Evolutionary conservation across 2,329 filamentous ascomycete species (phyloP).

Genomic region (Chrysosporium keratinophilum): DNA sequence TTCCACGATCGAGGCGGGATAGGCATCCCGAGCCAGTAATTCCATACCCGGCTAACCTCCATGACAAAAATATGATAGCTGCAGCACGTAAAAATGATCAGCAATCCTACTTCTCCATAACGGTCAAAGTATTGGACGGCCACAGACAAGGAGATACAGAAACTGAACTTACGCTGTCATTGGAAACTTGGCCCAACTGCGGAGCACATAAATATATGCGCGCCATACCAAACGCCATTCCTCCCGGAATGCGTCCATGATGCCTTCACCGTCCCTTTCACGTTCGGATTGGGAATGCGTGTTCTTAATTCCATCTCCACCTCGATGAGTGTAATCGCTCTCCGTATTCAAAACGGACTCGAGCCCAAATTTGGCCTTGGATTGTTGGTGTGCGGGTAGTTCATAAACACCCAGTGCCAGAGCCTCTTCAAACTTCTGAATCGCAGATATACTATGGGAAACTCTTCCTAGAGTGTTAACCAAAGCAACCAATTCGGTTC

Average conservation of each 20-base stretch:
- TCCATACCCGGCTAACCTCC: slow-evolving; percentile 48
- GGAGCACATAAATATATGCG: slow-evolving; percentile 56
- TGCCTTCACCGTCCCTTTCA: slow-evolving; percentile 31
- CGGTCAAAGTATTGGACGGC: background rate
- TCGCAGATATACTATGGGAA: slow-evolving; percentile 64
- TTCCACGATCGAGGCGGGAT: slow-evolving; percentile 49
- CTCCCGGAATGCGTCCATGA: slow-evolving; percentile 49
- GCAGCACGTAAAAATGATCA: slow-evolving; percentile 4
- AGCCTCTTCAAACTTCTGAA: slow-evolving; percentile 58
- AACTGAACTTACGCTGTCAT: slow-evolving; percentile 53
- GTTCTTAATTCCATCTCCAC: slow-evolving; percentile 20
- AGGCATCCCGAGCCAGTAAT: slow-evolving; percentile 54
- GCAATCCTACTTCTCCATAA: background rate
- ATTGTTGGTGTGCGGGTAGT: slow-evolving; percentile 10
- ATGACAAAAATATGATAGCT: slow-evolving; percentile 45
- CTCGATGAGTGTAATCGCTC: slow-evolving; percentile 21
- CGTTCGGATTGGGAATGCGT: slow-evolving; percentile 31
- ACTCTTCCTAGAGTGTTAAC: slow-evolving; percentile 90
- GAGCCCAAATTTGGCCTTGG: background rate
- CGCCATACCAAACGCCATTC: slow-evolving; percentile 56
- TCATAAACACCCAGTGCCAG: slow-evolving; percentile 28
- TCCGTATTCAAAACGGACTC: background rate
- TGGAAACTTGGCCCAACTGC: slow-evolving; percentile 60
- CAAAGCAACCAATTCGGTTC: slow-evolving; percentile 86
- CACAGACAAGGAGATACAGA: background rate